Conservation (phyloP, 805 yeast species). For the Saccharomyces jurei region DNA sequence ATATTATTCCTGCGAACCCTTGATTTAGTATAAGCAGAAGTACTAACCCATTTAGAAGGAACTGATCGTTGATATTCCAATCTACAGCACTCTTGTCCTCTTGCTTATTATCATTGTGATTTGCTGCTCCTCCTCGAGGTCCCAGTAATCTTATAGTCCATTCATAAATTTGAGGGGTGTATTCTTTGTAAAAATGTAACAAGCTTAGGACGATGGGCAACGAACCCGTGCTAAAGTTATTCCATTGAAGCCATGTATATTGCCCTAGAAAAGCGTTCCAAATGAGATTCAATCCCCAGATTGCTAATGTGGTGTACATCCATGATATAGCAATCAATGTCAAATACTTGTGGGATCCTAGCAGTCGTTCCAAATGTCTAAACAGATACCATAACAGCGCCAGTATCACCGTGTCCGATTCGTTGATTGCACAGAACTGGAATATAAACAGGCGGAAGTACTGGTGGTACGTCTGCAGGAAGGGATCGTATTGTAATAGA, state of each 20-base stretch:
- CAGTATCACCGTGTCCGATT: conserved; percentile 45
- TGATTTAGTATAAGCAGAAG: conserved; percentile 39
- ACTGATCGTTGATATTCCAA: conserved; percentile 30
- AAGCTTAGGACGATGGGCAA: conserved; percentile 34
- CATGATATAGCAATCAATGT: conserved; percentile 39
- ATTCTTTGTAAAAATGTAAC: conserved; percentile 34
- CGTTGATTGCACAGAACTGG: conserved; percentile 50
- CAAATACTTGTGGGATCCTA: conserved; percentile 48
- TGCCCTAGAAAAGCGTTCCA: conserved; percentile 18
- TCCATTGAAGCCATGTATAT: conserved; percentile 34
- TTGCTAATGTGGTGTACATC: conserved; percentile 39
- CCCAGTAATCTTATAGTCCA: conserved; percentile 32
- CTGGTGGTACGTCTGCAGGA: conserved; percentile 45
- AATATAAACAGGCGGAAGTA: conserved; percentile 46
- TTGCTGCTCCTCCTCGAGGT: conserved; percentile 14
- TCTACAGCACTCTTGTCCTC: conserved; percentile 2
- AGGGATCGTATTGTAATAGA: conserved; percentile 36
- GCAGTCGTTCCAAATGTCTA: conserved; percentile 49
- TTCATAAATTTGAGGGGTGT: conserved; percentile 36
- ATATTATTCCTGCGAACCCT: conserved; percentile 31
- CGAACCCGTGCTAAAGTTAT: conserved; percentile 36
- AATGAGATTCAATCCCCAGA: conserved; percentile 30
- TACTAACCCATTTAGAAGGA: conserved; percentile 25
- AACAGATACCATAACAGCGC: conserved; percentile 42
- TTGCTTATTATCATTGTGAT: conserved; percentile 8